These are phyloP conservation scores for Podila minutissima DNA, from an alignment of 192 early-diverging fungal genomes.

Conservation along the genomic window DNA sequence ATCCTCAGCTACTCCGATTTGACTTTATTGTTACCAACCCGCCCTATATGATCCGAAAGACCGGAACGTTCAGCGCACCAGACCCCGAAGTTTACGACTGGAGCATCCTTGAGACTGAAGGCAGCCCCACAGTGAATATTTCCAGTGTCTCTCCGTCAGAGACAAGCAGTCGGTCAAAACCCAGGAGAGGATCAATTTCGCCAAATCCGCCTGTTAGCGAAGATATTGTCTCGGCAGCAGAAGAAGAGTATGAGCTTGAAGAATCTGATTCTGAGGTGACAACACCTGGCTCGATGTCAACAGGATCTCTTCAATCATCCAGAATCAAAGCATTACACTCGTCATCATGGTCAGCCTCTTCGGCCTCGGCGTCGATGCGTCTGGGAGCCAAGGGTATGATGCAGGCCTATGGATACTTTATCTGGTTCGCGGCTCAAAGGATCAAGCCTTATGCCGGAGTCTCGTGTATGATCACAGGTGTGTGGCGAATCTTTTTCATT, in stretches of 20 bases:
- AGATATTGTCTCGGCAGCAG: neutral
- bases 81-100: slow-evolving; percentile 62
- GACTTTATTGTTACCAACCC: slow-evolving; percentile 70
- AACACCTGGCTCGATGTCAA: neutral
- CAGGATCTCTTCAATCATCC: neutral
- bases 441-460: slow-evolving; percentile 54
- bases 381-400: slow-evolving; percentile 53
- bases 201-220: neutral
- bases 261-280: slow-evolving; percentile 13
- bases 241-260: slow-evolving; percentile 8
- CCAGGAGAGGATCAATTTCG: neutral
- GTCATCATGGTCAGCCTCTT: neutral
- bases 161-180: neutral
- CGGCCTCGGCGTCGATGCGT: slow-evolving; percentile 1
- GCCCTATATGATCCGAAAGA: slow-evolving; percentile 69
- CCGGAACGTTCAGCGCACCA: slow-evolving; percentile 61
- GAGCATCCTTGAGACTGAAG: slow-evolving; percentile 46
- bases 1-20: slow-evolving; percentile 54
- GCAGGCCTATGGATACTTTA: slow-evolving; percentile 69
- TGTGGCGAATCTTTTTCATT: slow-evolving; percentile 1
- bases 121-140: neutral
- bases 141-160: neutral
- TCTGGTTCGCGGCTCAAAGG: slow-evolving; percentile 65
- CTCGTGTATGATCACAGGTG: slow-evolving; percentile 64
- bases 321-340: neutral